Evolutionary conservation across 257 asterid species (phyloP).

Genomic region (Prunella vulgaris): DNA sequence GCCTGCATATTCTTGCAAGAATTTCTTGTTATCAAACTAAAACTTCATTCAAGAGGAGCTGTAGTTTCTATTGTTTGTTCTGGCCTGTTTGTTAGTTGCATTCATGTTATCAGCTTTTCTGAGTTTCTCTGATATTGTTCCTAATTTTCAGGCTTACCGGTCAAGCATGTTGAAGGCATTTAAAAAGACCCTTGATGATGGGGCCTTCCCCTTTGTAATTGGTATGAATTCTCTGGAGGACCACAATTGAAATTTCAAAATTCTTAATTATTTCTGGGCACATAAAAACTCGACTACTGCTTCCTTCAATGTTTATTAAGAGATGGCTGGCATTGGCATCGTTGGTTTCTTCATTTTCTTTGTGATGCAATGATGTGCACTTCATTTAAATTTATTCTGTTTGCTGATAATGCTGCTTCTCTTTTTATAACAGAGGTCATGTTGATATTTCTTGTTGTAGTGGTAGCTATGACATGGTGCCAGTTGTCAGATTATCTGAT

Average conservation of each 20-base stretch:
- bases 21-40: not conserved
- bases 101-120: slow-evolving; percentile 7
- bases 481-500: slow-evolving; percentile 23
- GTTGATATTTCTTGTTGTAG: slow-evolving; percentile 21
- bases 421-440: slow-evolving; percentile 19
- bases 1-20: not conserved
- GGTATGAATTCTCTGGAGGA: slow-evolving; percentile 53
- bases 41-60: not conserved
- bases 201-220: slow-evolving; percentile 88
- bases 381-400: not conserved
- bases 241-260: slow-evolving; percentile 15
- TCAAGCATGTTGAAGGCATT: slow-evolving; percentile 99
- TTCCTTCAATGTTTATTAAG: slow-evolving; percentile 21
- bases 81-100: slow-evolving; percentile 1
- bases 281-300: slow-evolving; percentile 11
- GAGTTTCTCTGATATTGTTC: slow-evolving; percentile 24
- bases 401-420: slow-evolving; percentile 14
- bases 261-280: slow-evolving; percentile 2
- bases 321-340: slow-evolving; percentile 8
- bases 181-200: slow-evolving; percentile 95
- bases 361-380: slow-evolving; percentile 25
- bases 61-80: not conserved
- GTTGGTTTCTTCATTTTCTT: slow-evolving; percentile 20
- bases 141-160: slow-evolving; percentile 77
- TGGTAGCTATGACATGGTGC: slow-evolving; percentile 24